Evolutionary conservation across 768 basidiomycete genomes (phyloP).

Genomic region (Asterophora lycoperdoides): DNA sequence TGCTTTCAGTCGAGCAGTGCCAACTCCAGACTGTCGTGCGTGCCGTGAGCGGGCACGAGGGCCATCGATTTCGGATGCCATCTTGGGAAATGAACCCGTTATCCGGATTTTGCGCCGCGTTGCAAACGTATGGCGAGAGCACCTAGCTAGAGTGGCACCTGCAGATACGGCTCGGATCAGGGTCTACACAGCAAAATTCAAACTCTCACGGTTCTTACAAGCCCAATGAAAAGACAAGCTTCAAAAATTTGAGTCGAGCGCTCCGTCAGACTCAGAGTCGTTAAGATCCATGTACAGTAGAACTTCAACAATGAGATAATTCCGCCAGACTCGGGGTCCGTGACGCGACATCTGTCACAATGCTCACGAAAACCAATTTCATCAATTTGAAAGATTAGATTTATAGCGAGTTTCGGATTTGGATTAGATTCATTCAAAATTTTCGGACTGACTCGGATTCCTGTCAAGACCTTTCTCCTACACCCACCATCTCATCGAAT

Average conservation of each 20-base stretch:
- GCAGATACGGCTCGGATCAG: not conserved
- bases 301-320: too few species aligned
- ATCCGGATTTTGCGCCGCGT: not conserved
- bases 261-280: not conserved
- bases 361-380: not conserved
- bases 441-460: not conserved
- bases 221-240: not conserved
- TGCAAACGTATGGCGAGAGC: not conserved
- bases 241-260: not conserved
- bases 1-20: not conserved
- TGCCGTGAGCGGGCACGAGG: not conserved
- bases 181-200: too few species aligned
- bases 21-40: not conserved
- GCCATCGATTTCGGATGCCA: not conserved
- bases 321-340: not conserved
- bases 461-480: not conserved
- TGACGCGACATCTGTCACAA: not conserved
- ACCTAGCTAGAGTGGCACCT: not conserved
- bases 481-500: not conserved
- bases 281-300: too few species aligned
- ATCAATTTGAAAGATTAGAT: not conserved
- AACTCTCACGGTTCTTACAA: not conserved
- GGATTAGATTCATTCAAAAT: conserved; percentile 3
- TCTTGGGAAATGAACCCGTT: not conserved
- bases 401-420: conserved; percentile 2